Percentiles rank a stretch among this genome's conserved stretches.
phyloP scores from a whole-genome alignment of 2,329 filamentous ascomycete species.

The Paracorniculantispora psalliotae region DNA sequence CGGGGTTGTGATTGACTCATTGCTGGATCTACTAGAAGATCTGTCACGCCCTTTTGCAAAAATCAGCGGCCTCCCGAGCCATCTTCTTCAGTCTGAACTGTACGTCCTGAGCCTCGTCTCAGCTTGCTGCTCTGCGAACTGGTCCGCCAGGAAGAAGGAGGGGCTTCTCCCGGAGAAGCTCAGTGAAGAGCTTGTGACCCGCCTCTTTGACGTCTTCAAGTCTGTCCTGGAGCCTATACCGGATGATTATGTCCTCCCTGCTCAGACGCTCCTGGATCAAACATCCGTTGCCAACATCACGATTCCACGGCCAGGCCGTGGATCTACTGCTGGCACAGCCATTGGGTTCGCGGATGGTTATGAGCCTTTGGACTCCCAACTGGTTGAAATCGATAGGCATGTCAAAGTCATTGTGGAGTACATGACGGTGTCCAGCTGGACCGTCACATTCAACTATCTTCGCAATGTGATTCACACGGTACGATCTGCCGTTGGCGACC shows the following conservation, averaged over 20 bases:
- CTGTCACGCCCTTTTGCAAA: conserved; percentile 49
- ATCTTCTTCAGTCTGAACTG: conserved; percentile 59
- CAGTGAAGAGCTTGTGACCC: conserved; percentile 46
- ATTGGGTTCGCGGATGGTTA: not conserved
- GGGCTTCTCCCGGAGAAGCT: conserved; percentile 27
- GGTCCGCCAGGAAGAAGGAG: conserved; percentile 35
- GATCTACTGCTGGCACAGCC: not conserved
- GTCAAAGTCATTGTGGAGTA: conserved; percentile 58
- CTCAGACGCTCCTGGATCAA: conserved; percentile 54
- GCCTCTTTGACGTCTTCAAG: conserved; percentile 52
- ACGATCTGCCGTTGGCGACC: conserved; percentile 39
- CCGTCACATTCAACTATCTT: conserved; percentile 54
- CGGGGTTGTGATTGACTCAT: conserved; percentile 49
- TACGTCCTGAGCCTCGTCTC: conserved; percentile 60
- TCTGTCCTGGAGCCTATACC: conserved; percentile 54
- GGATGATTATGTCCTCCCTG: conserved; percentile 51
- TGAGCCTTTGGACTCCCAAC: conserved; percentile 28
- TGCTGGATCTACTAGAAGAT: conserved; percentile 55
- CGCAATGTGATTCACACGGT: conserved; percentile 47
- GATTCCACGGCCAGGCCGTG: conserved; percentile 25
- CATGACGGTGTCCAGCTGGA: conserved; percentile 60
- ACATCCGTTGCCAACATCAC: conserved; percentile 33
- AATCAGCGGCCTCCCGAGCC: conserved; percentile 49
- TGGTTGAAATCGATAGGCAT: conserved; percentile 47
- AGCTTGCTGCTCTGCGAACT: conserved; percentile 60